A percentile compares a stretch with the other conserved stretches of the same genome.
Conservation (phyloP, 768 basidiomycete genomes). For the Sporobolomyces phaffii region DNA sequence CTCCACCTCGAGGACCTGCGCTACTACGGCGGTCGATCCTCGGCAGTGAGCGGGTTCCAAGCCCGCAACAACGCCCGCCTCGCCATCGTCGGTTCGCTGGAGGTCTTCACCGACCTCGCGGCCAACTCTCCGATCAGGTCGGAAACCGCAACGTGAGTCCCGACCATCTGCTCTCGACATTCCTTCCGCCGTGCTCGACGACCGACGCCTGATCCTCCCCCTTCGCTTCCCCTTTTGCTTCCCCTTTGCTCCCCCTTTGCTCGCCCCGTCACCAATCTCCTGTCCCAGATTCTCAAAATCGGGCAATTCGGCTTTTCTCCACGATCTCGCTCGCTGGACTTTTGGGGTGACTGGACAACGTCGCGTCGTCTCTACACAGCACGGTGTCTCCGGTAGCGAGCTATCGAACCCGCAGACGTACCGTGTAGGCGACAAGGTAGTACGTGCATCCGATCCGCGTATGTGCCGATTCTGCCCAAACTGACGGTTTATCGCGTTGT, state of each 20-base stretch:
- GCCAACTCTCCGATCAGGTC: conserved; percentile 58
- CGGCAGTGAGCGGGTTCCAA: conserved; percentile 82
- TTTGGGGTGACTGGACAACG: conserved; percentile 81
- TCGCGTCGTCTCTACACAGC: conserved; percentile 60
- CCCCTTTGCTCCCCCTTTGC: too few relatives aligned
- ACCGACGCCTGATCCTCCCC: too few relatives aligned
- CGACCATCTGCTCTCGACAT: conserved; percentile 57
- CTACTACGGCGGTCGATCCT: conserved; percentile 49
- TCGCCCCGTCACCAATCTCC: conserved; percentile 42
- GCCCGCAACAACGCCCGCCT: conserved; percentile 67
- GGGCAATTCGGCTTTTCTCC: conserved; percentile 68
- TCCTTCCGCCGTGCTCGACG: conserved; percentile 54
- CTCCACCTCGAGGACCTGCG: conserved; percentile 58
- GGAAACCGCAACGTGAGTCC: conserved; percentile 51
- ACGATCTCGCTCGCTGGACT: conserved; percentile 76
- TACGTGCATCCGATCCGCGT: too few relatives aligned
- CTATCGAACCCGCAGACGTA: conserved; percentile 49
- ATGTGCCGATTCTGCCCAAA: too few relatives aligned
- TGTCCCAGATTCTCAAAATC: conserved; percentile 55
- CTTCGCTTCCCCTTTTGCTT: too few relatives aligned
- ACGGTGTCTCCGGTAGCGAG: conserved; percentile 47
- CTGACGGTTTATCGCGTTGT: too few relatives aligned
- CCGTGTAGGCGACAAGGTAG: conserved; percentile 78
- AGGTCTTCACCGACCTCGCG: conserved; percentile 70
- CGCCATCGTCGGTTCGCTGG: conserved; percentile 73